Percentiles rank a stretch among this genome's conserved stretches.
These are phyloP conservation scores for Breviolum minutum DNA, from an alignment of 73 alveolate genomes.

Conservation along the genomic window DNA sequence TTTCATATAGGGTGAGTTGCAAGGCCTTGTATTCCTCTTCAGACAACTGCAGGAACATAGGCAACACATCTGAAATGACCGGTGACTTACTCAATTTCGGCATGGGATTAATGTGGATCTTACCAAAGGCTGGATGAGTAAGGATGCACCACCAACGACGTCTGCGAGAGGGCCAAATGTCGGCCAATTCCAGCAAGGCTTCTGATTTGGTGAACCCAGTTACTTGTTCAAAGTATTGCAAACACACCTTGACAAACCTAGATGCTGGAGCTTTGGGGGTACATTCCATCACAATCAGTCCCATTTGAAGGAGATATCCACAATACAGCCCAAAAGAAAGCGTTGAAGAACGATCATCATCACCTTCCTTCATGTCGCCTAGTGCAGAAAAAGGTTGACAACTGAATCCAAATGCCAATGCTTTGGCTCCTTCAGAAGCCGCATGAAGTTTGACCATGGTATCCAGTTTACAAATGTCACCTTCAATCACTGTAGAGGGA, in stretches of 20 bases:
- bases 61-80: not conserved
- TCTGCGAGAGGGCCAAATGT: not conserved
- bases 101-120: not conserved
- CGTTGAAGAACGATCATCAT: not conserved
- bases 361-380: not conserved
- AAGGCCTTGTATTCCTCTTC: not conserved
- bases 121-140: not conserved
- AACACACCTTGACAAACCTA: not conserved
- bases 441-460: not conserved
- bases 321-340: not conserved
- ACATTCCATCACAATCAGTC: not conserved
- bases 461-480: not conserved
- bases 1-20: not conserved
- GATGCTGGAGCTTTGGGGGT: not conserved
- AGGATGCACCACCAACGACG: not conserved
- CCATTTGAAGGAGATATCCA: not conserved
- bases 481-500: not conserved
- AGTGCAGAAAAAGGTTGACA: not conserved
- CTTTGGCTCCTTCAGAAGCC: not conserved
- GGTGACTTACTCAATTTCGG: not conserved
- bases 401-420: not conserved
- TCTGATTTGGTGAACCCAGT: not conserved
- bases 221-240: not conserved
- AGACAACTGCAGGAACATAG: not conserved
- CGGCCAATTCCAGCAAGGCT: not conserved